A percentile compares a stretch with the other conserved stretches of the same genome.
These are phyloP conservation scores for Cochlearia excelsa DNA, from an alignment of 345 rosid genomes.

Conservation along the genomic window DNA sequence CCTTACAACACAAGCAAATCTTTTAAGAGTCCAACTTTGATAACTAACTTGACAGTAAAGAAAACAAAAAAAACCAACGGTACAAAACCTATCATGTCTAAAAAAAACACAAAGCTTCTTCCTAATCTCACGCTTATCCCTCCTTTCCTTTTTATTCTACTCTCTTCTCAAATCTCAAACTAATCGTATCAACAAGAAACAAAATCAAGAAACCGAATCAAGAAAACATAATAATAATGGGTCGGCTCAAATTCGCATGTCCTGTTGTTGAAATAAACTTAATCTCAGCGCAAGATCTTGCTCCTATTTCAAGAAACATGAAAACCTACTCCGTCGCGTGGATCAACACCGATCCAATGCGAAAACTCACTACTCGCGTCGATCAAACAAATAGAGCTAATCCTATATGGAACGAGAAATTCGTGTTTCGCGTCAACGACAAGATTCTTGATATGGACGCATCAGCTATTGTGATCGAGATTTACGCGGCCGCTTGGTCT, in stretches of 20 bases:
- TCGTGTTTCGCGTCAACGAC: slow-evolving; percentile 73
- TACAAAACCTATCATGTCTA: slow-evolving; percentile 26
- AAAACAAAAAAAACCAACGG: slow-evolving; percentile 28
- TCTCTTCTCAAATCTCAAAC: slow-evolving; percentile 1
- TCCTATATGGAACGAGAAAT: slow-evolving; percentile 88
- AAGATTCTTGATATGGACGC: slow-evolving; percentile 52
- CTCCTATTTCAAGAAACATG: slow-evolving; percentile 67
- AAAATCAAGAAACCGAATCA: background rate
- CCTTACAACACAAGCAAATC: no score
- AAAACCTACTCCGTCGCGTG: slow-evolving; percentile 79
- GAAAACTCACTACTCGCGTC: slow-evolving; percentile 66
- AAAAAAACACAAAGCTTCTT: slow-evolving; percentile 28
- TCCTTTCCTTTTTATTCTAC: slow-evolving; percentile 26
- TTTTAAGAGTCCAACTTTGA: no score
- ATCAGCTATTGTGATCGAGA: slow-evolving; percentile 64
- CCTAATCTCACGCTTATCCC: slow-evolving; percentile 30
- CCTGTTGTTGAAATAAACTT: slow-evolving; percentile 70
- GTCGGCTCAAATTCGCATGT: slow-evolving; percentile 41
- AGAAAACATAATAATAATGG: background rate
- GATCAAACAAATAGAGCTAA: slow-evolving; percentile 62
- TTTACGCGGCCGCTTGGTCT: slow-evolving; percentile 86
- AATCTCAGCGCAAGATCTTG: slow-evolving; percentile 77
- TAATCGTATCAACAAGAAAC: background rate
- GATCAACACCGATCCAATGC: slow-evolving; percentile 61
- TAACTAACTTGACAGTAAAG: no score